These are phyloP conservation scores for Dovyalis caffra DNA, from an alignment of 345 rosid genomes.

Conservation along the genomic window DNA sequence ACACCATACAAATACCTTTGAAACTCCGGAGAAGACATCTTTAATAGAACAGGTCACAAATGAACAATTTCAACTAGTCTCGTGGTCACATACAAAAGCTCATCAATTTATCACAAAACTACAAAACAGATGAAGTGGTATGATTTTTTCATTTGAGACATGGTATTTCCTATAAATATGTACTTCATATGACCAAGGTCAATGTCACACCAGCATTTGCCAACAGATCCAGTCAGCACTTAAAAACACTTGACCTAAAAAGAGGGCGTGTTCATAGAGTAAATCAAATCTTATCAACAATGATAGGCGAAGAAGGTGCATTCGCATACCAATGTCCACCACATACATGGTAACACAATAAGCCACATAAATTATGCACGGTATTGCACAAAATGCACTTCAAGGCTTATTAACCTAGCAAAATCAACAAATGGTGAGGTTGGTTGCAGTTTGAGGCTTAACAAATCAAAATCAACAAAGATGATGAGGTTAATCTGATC, in stretches of 20 bases:
- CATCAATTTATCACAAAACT: neutral
- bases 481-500: constrained; percentile 1
- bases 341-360: no score
- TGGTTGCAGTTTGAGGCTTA: no score
- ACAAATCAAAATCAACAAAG: constrained; percentile 1
- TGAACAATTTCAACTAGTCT: neutral
- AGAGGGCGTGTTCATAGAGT: no score
- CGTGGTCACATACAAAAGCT: neutral
- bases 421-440: neutral
- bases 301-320: no score
- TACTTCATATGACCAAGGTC: neutral
- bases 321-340: no score
- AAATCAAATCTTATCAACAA: no score
- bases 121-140: neutral
- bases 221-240: neutral
- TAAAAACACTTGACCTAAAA: neutral
- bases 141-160: neutral
- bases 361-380: no score
- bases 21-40: no score
- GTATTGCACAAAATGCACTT: no score
- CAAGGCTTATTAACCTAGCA: no score
- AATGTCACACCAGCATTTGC: neutral
- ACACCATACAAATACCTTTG: no score
- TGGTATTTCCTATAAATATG: neutral
- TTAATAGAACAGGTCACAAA: no score